A percentile compares a stretch with the other conserved stretches of the same genome.
Evolutionary conservation across 768 basidiomycete species (phyloP).

Genomic region (Naganishia friedmannii): DNA sequence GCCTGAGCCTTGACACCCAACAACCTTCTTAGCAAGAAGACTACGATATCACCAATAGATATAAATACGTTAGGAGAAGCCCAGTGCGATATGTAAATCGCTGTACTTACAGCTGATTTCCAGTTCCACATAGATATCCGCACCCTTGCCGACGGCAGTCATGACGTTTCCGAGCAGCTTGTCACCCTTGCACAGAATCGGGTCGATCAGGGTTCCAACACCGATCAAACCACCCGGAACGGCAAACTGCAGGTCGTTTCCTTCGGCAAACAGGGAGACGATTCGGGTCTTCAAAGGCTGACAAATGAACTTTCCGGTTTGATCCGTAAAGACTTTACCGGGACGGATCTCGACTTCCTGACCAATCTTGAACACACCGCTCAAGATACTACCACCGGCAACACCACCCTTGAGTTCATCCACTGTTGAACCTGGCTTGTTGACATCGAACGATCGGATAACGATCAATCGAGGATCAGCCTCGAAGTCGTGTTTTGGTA

Average conservation of each 20-base stretch:
- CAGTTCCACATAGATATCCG: slow-evolving; percentile 74
- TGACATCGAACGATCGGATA: slow-evolving; percentile 98
- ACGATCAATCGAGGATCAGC: slow-evolving; percentile 91
- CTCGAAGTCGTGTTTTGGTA: slow-evolving; percentile 87
- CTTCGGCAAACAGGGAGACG: slow-evolving; percentile 89
- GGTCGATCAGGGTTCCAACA: slow-evolving; percentile 95
- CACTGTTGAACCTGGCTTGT: slow-evolving; percentile 96
- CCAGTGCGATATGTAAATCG: neutral
- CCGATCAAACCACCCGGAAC: slow-evolving; percentile 97
- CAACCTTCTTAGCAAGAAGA: slow-evolving; percentile 90
- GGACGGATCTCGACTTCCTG: slow-evolving; percentile 95
- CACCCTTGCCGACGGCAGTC: slow-evolving; percentile 88
- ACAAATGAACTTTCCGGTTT: slow-evolving; percentile 80
- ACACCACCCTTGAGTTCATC: slow-evolving; percentile 97
- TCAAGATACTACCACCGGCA: slow-evolving; percentile 92
- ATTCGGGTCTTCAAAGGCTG: slow-evolving; percentile 89
- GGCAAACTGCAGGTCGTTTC: slow-evolving; percentile 87
- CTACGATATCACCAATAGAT: slow-evolving; percentile 31
- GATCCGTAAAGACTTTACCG: slow-evolving; percentile 93
- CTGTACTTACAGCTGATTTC: slow-evolving; percentile 51
- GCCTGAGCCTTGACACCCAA: slow-evolving; percentile 92
- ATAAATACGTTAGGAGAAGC: neutral
- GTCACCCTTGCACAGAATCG: slow-evolving; percentile 94
- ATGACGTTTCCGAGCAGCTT: slow-evolving; percentile 94
- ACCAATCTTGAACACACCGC: slow-evolving; percentile 81